Base-by-base conservation (phyloP, 139 green algal genomes). In the Microglena sp. region DNA sequence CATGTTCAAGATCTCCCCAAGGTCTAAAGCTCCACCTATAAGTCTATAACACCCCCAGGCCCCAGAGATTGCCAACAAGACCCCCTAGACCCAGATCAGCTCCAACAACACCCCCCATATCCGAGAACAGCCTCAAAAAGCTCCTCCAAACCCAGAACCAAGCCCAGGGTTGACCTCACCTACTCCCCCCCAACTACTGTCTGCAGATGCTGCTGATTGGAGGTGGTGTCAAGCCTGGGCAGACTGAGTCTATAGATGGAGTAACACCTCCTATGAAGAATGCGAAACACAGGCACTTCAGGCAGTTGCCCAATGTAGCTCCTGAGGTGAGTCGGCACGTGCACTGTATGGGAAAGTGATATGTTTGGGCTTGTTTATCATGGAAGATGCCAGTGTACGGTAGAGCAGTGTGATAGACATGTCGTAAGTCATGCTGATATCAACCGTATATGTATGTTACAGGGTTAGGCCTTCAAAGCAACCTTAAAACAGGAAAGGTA, bases 191-290 rank as follows among this genome's bases (percentile, higher is more conserved):
- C n/a, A n/a, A n/a, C 21, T 31, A 27, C 28, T 11, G 50, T n/a
- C 11, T 32, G 21, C 72, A 82, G 72, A 59, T 89, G 60, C 74
- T 88, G 62, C 67, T 88, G 54, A 79, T 90, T 28, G 74, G 74
- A 21, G 54, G 33, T 18, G 8, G 60, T n/a, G 6, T 65, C 32
- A 18, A 7, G 35, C 26, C 26, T 36, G 56, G 35, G 26, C 36
- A 59, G 11, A n/a, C 55, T 7, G 79, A 92, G 66, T 70, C 44
- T 22, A 40, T n/a, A 0, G 71, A 94, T 45, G 87, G 87, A 34
- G 31, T 94, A 4, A 94, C 87, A 21, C 87, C 87, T 18, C 78
- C 85, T 5, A 86, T 91, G 76, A 74, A 76, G 22, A 85, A 89
- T 40, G 60, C 60, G 4, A 26, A 43, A 4, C 6, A 57, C 26